A percentile compares a stretch with the other conserved stretches of the same genome.
Evolutionary conservation across 2,329 filamentous ascomycete species (phyloP).

Genomic region (Apiospora rasikravindrae): DNA sequence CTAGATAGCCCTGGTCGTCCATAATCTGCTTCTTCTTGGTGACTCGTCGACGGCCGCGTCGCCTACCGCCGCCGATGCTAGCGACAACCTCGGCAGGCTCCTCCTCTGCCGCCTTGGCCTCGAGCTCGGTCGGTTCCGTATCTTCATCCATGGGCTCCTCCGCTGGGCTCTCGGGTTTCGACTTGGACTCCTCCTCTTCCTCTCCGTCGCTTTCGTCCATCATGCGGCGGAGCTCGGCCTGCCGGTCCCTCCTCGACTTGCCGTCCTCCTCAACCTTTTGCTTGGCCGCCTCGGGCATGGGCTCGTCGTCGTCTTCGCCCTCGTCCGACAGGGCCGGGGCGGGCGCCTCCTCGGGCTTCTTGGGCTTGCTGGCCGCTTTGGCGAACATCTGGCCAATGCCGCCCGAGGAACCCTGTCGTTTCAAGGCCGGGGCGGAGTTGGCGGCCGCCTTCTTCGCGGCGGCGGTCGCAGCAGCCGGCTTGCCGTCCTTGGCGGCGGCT

Average conservation of each 20-base stretch:
- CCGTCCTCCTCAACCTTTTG: slow-evolving; percentile 30
- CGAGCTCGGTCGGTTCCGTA: neutral
- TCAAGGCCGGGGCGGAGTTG: slow-evolving; percentile 45
- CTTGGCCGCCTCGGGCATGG: slow-evolving; percentile 30
- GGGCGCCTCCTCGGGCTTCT: slow-evolving; percentile 34
- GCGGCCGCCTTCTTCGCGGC: slow-evolving; percentile 46
- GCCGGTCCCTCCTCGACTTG: slow-evolving; percentile 34
- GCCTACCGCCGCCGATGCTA: slow-evolving; percentile 34
- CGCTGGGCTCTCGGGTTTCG: slow-evolving; percentile 29
- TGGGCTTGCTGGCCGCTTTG: slow-evolving; percentile 38
- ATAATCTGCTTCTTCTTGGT: slow-evolving; percentile 41
- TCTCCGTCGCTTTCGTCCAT: slow-evolving; percentile 43
- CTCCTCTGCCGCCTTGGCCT: slow-evolving; percentile 17
- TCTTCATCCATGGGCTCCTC: slow-evolving; percentile 38
- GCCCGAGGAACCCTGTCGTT: slow-evolving; percentile 49
- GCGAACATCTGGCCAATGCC: slow-evolving; percentile 43
- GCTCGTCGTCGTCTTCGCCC: slow-evolving; percentile 38
- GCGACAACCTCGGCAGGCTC: slow-evolving; percentile 32
- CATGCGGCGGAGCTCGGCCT: slow-evolving; percentile 39
- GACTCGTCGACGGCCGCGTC: slow-evolving; percentile 38
- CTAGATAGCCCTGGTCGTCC: slow-evolving; percentile 41
- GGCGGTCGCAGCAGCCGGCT: slow-evolving; percentile 35
- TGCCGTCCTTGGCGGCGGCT: slow-evolving; percentile 31
- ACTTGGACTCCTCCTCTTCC: slow-evolving; percentile 34
- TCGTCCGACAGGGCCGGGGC: slow-evolving; percentile 39